phyloP scores from a whole-genome alignment of 768 basidiomycete genomes.

The Scleroderma bovista region DNA sequence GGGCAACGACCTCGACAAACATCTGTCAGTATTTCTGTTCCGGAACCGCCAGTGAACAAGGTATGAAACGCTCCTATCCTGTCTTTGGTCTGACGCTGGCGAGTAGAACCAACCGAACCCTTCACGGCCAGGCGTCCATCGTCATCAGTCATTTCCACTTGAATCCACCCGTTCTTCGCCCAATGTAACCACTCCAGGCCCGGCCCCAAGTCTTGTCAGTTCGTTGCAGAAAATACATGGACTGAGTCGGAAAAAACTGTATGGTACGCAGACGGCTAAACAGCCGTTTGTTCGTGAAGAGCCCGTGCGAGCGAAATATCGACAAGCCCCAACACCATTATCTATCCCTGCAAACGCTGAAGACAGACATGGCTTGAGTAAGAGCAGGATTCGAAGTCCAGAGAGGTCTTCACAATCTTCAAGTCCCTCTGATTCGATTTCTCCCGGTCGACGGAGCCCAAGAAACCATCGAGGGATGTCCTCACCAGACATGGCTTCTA shows the following conservation, averaged over 20 bases:
- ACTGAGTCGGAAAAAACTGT: conserved; percentile 64
- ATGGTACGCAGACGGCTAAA: conserved; percentile 45
- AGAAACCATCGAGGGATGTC: conserved; percentile 8
- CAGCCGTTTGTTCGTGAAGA: conserved; percentile 53
- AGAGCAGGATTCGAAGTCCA: conserved; percentile 17
- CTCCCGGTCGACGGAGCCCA: conserved; percentile 33
- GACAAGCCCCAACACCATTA: conserved; percentile 27
- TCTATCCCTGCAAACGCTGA: conserved; percentile 26
- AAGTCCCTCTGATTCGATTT: conserved; percentile 12
- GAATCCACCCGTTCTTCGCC: conserved; percentile 20
- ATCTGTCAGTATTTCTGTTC: conserved; percentile 9
- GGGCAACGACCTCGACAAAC: conserved; percentile 3
- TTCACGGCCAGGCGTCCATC: conserved; percentile 17
- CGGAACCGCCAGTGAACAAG: conserved; percentile 13
- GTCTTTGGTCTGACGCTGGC: conserved; percentile 8
- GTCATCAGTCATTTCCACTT: conserved; percentile 26
- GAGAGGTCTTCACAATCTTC: conserved; percentile 12
- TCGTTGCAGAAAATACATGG: conserved; percentile 66
- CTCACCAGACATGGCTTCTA: conserved; percentile 16
- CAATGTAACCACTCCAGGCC: conserved; percentile 9
- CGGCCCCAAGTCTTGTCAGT: conserved; percentile 48
- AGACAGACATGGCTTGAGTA: conserved; percentile 13
- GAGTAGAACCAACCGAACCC: conserved; percentile 2
- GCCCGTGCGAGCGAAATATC: conserved; percentile 32
- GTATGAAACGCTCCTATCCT: neutral